These are phyloP conservation scores for Avicennia marina DNA, from an alignment of 257 asterid species.

Conservation along the genomic window DNA sequence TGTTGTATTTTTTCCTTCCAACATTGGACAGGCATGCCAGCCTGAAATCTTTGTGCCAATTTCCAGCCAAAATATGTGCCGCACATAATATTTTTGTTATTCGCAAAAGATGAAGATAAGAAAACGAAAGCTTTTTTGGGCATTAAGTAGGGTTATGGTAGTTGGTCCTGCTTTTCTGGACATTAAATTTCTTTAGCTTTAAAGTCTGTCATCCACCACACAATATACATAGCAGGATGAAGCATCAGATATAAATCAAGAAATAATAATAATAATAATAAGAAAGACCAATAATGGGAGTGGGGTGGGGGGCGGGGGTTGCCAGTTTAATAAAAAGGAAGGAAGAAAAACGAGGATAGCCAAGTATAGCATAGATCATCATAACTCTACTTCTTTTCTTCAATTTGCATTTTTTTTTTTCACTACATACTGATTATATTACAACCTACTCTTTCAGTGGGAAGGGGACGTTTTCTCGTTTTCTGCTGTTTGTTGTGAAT, in stretches of 20 bases:
- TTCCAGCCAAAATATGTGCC: not conserved
- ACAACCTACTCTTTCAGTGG: constrained; percentile 28
- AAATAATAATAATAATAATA: constrained; percentile 38
- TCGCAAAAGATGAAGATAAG: not conserved
- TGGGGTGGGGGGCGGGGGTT: no score
- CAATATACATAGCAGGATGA: constrained; percentile 22
- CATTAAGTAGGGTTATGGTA: constrained; percentile 72
- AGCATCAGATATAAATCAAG: constrained; percentile 1
- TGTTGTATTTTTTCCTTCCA: not conserved
- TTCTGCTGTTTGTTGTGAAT: constrained; percentile 47
- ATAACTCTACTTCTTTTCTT: not conserved
- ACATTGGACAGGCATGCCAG: constrained; percentile 11
- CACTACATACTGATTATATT: not conserved
- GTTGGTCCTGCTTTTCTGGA: constrained; percentile 59
- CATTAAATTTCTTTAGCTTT: constrained; percentile 76
- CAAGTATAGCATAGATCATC: no score
- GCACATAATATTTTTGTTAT: not conserved
- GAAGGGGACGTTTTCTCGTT: constrained; percentile 91
- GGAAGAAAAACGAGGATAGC: no score
- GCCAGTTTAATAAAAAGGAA: no score
- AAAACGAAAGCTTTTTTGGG: constrained; percentile 36
- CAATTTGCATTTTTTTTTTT: not conserved
- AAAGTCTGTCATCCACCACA: constrained; percentile 76
- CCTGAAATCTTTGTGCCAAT: constrained; percentile 19
- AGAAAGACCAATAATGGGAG: constrained; percentile 65